Percentiles rank a stretch among this genome's conserved stretches.
Evolutionary conservation across 2,329 filamentous ascomycete species (phyloP).

Genomic region (Blastomyces parvus): DNA sequence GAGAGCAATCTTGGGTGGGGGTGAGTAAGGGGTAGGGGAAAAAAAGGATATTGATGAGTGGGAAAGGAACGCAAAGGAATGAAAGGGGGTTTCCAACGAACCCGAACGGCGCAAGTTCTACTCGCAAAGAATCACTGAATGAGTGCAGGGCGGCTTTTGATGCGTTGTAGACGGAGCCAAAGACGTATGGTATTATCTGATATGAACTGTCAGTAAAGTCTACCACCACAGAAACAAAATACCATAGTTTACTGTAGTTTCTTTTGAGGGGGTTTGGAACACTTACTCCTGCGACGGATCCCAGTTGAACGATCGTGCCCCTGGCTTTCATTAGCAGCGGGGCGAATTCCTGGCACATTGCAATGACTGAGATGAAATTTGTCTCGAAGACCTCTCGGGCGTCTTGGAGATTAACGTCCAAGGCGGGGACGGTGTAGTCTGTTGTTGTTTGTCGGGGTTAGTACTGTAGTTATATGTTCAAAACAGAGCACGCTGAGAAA

Average conservation of each 20-base stretch:
- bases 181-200: constrained; percentile 37
- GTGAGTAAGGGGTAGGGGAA: too few relatives aligned
- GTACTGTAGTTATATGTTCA: constrained; percentile 7
- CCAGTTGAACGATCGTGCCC: constrained; percentile 39
- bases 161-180: constrained; percentile 46
- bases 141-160: constrained; percentile 51
- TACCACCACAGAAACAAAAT: neutral
- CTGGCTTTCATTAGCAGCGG: constrained; percentile 43
- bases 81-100: constrained; percentile 18
- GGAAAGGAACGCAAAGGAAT: neutral
- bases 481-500: neutral
- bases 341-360: constrained; percentile 48
- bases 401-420: constrained; percentile 45
- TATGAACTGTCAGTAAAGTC: neutral
- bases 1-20: too few relatives aligned
- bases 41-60: neutral
- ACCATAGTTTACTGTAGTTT: too few relatives aligned
- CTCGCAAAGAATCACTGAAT: constrained; percentile 49
- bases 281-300: constrained; percentile 34
- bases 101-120: constrained; percentile 46
- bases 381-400: constrained; percentile 42
- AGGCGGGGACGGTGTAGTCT: constrained; percentile 50
- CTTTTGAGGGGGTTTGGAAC: neutral
- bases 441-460: neutral
- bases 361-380: constrained; percentile 51